phyloP scores from a whole-genome alignment of 768 basidiomycete species.

The Sporobolomyces pararoseus region DNA sequence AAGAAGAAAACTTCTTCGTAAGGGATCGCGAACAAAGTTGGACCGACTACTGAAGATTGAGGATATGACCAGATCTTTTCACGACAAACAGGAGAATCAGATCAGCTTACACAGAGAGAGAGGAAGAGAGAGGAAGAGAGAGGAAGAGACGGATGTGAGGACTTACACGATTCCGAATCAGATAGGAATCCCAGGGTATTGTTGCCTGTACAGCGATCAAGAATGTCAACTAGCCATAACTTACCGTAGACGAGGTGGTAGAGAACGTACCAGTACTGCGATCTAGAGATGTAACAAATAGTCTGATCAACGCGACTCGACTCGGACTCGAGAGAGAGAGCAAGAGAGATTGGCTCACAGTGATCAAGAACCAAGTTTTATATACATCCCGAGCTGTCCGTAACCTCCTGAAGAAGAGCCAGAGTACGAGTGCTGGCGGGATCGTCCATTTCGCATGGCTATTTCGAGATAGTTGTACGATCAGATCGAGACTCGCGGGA shows the following conservation, averaged over 20 bases:
- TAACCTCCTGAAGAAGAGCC: conserved; percentile 22
- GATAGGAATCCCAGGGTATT: conserved; percentile 43
- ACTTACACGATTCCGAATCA: conserved; percentile 35
- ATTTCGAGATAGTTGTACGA: background rate
- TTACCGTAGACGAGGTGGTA: no score
- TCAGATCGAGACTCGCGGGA: background rate
- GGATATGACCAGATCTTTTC: conserved; percentile 43
- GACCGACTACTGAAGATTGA: conserved; percentile 34
- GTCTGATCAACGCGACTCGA: background rate
- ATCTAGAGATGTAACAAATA: conserved; percentile 1
- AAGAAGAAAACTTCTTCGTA: conserved; percentile 44
- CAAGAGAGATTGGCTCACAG: conserved; percentile 6
- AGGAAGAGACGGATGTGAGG: background rate
- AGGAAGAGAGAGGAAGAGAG: background rate
- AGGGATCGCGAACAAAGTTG: conserved; percentile 39
- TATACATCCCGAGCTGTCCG: conserved; percentile 29
- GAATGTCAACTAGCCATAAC: no score
- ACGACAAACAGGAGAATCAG: no score
- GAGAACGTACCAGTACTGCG: conserved; percentile 16
- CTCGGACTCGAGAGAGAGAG: background rate
- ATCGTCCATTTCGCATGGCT: conserved; percentile 38
- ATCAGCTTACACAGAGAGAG: no score
- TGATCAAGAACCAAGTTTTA: conserved; percentile 32
- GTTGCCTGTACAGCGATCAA: conserved; percentile 17
- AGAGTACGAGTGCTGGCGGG: conserved; percentile 27